Conservation (phyloP, 805 yeast genomes). For the Candida sonorensis region DNA sequence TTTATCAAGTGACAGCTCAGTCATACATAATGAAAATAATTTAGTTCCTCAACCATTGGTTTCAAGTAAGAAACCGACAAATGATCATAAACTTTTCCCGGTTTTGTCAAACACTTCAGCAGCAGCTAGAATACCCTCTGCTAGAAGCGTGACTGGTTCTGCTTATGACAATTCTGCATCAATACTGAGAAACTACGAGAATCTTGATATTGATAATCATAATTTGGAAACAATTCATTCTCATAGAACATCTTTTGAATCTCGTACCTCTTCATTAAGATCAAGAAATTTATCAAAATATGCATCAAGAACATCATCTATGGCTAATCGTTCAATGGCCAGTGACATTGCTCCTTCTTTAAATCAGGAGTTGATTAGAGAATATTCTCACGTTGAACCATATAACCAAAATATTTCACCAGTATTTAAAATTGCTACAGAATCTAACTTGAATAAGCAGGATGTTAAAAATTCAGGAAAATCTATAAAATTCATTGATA, state of each 20-base stretch:
- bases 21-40: neutral
- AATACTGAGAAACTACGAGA: too few relatives aligned
- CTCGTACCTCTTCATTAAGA: slow-evolving; percentile 2
- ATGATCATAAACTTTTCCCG: neutral
- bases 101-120: slow-evolving; percentile 5
- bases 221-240: too few relatives aligned
- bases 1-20: slow-evolving; percentile 8
- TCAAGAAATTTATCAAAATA: slow-evolving; percentile 4
- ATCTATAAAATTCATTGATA: slow-evolving; percentile 19
- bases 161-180: too few relatives aligned
- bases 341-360: slow-evolving; percentile 17
- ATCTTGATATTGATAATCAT: too few relatives aligned
- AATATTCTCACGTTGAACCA: slow-evolving; percentile 29
- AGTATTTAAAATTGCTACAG: slow-evolving; percentile 26
- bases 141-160: slow-evolving; percentile 14
- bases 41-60: slow-evolving; percentile 12
- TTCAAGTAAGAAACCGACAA: slow-evolving; percentile 1
- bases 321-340: too few relatives aligned
- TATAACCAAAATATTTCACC: slow-evolving; percentile 24
- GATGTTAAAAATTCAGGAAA: slow-evolving; percentile 21
- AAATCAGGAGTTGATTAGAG: slow-evolving; percentile 26
- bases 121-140: slow-evolving; percentile 26
- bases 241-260: too few relatives aligned
- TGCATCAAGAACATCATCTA: slow-evolving; percentile 1
- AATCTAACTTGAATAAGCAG: slow-evolving; percentile 24